Conservation (phyloP, 169 alveolate species). For the Cryptosporidium sp. region DNA sequence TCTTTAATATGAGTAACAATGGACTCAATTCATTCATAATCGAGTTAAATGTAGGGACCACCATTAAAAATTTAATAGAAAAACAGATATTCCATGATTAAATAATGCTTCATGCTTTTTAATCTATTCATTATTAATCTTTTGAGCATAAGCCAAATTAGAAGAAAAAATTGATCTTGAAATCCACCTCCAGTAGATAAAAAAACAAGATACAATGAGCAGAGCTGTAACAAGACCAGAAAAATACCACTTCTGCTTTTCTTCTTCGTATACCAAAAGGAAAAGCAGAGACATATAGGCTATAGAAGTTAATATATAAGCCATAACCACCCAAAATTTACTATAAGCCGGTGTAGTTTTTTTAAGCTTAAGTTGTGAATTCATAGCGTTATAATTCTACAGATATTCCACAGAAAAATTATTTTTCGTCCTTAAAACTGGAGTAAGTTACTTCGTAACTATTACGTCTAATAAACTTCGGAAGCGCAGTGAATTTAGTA, state of each 20-base stretch:
- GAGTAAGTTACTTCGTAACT: background rate
- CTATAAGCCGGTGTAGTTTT: background rate
- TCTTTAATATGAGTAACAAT: background rate
- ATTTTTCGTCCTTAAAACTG: background rate
- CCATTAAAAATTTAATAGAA: background rate
- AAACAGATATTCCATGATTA: background rate
- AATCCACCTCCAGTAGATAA: slow-evolving; percentile 72
- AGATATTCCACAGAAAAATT: background rate
- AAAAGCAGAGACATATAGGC: slow-evolving; percentile 12
- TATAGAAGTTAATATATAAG: slow-evolving; percentile 4
- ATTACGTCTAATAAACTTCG: background rate
- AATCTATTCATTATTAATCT: background rate
- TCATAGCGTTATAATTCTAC: background rate
- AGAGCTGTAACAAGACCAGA: slow-evolving; percentile 37
- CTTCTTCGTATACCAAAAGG: slow-evolving; percentile 30
- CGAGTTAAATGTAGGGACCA: background rate
- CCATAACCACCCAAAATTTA: slow-evolving; percentile 3
- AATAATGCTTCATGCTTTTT: background rate
- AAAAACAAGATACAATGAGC: background rate
- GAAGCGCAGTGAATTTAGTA: background rate
- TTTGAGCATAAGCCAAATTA: slow-evolving; percentile 51
- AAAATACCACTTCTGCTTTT: slow-evolving; percentile 37
- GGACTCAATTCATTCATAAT: background rate
- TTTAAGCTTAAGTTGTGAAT: background rate
- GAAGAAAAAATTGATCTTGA: slow-evolving; percentile 63